Evolutionary conservation across 371 early-diverging fungal species (phyloP).

Genomic region (Zopfochytrium polystomum): DNA sequence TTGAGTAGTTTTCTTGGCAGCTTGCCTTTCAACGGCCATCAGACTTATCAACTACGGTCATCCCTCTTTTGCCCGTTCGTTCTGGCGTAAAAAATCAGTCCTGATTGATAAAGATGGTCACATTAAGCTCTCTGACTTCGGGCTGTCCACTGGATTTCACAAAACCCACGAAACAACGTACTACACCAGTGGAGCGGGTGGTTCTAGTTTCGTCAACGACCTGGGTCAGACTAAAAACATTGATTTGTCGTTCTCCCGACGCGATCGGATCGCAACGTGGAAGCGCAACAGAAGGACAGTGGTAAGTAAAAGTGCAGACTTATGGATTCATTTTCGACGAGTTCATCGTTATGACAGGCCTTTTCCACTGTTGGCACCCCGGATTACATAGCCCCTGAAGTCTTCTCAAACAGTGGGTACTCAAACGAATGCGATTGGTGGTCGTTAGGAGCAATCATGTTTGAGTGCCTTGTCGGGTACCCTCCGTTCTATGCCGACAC

Average conservation of each 20-base stretch:
- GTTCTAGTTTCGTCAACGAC: no score
- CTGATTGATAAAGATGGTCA: conserved; percentile 75
- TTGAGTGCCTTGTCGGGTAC: conserved; percentile 93
- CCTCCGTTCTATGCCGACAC: conserved; percentile 96
- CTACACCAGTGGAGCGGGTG: conserved; percentile 71
- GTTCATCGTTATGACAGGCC: conserved; percentile 26
- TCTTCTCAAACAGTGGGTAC: conserved; percentile 63
- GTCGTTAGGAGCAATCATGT: conserved; percentile 98
- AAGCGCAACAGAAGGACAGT: conserved; percentile 89
- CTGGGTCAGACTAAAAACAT: conserved; percentile 64
- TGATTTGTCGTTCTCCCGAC: conserved; percentile 62
- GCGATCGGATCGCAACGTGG: conserved; percentile 80
- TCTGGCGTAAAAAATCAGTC: no score
- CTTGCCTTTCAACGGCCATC: no score
- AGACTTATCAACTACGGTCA: no score
- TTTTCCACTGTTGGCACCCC: conserved; percentile 91
- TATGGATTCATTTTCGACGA: neutral
- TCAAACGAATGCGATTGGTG: conserved; percentile 98
- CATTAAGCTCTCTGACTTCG: conserved; percentile 91
- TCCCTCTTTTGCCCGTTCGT: no score
- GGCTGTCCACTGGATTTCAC: conserved; percentile 97
- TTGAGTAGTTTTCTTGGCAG: conserved; percentile 7
- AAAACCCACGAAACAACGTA: conserved; percentile 91
- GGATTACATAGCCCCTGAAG: conserved; percentile 96
- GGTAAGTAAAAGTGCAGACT: conserved; percentile 32